Evolutionary conservation across 768 basidiomycete genomes (phyloP), one percentile per base, ranked within the genome.

Genomic region (Agaricus blazei): DNA sequence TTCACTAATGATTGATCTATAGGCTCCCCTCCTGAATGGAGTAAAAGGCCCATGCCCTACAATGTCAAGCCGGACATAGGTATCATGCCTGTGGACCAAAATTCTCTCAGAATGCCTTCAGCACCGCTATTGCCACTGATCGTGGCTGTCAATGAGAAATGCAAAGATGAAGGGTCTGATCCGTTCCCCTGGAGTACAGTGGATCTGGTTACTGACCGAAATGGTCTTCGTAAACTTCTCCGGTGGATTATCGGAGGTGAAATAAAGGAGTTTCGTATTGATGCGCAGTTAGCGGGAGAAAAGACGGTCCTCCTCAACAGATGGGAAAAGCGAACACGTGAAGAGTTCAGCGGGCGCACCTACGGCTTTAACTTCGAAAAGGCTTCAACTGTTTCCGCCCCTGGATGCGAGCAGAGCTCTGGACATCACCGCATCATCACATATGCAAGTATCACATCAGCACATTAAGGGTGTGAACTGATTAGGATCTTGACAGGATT

Each of bases 311-410:
- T 91, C 27, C 69, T 90, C 61, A 82, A 80, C 52, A 71, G 88
- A 1, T 86, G 85, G 79, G 78, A 77, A 56, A 65, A 68, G 57
- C 55, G 67, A 9, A 63, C 68, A n/a, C 57, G 64, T 19, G 74
- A 76, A 46, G 49, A 62, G 4, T 70, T 70, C 57, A 66, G 58
- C 46, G 76, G 76, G 12, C 66, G 63, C 11, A 74, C 72, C 0
- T 90, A 72, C 65, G 87, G 87, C 0, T 70, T 78, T 47, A 82
- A 78, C 55, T 92, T 87, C 60, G 81, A 88, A 61, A 76, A 72
- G 57, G 78, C 77, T 0, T 74, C 77, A 3, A 85, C 86, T 0
- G 67, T 55, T 19, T 62, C 69, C 19, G 77, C 75, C 1, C 59
- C 65, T 3, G 80, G 78, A 41, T 84, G 84, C 59, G 75, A 76